These are phyloP conservation scores for Trametes meyenii DNA, from an alignment of 768 basidiomycete genomes.

Conservation along the genomic window DNA sequence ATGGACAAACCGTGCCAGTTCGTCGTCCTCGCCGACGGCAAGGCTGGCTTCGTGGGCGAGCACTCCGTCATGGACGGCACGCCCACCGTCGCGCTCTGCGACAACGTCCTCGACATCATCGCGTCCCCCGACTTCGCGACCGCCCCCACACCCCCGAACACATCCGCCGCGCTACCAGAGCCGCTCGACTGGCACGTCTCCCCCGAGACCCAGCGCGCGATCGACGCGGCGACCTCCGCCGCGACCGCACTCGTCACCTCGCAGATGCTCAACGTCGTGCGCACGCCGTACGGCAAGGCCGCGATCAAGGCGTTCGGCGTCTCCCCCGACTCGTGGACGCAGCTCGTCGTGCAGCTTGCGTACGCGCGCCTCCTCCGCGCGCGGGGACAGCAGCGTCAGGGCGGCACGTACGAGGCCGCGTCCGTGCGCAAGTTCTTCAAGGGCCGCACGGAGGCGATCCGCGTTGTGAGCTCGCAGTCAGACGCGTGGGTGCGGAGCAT, in stretches of 20 bases:
- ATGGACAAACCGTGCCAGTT: conserved; percentile 91
- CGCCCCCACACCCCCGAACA: conserved; percentile 39
- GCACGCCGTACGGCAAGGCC: conserved; percentile 82
- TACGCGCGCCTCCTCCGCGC: conserved; percentile 68
- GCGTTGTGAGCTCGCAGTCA: conserved; percentile 76
- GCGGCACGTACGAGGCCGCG: conserved; percentile 93
- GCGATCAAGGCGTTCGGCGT: conserved; percentile 84
- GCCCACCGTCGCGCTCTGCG: conserved; percentile 72
- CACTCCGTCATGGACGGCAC: conserved; percentile 93
- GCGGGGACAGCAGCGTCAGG: conserved; percentile 50
- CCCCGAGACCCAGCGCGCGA: conserved; percentile 49
- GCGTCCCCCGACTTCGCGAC: conserved; percentile 66
- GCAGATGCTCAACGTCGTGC: conserved; percentile 63
- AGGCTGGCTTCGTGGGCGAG: conserved; percentile 90
- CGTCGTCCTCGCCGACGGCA: conserved; percentile 80
- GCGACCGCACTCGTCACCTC: conserved; percentile 60
- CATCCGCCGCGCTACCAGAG: conserved; percentile 27
- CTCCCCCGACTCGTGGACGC: conserved; percentile 95
- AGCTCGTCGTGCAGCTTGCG: conserved; percentile 90
- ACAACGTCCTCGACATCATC: conserved; percentile 65
- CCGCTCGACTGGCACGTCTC: conserved; percentile 57
- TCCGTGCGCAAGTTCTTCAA: conserved; percentile 87
- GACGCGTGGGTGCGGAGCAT: conserved; percentile 80
- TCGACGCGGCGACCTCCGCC: conserved; percentile 56
- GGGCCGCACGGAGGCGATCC: conserved; percentile 92